phyloP scores from a whole-genome alignment of 169 alveolate genomes.

The Eimeria maxima region DNA sequence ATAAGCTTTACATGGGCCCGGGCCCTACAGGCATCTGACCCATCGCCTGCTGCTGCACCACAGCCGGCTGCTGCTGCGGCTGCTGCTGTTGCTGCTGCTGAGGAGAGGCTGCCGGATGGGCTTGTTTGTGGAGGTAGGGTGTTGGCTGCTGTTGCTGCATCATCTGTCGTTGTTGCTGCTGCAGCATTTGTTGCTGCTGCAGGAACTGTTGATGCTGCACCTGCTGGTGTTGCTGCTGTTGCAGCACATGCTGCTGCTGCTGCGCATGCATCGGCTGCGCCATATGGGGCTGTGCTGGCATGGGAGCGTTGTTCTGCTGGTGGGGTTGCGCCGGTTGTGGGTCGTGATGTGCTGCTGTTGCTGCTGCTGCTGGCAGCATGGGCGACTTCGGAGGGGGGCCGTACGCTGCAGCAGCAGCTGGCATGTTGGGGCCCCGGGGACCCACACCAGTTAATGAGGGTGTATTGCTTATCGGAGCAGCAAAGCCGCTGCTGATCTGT shows the following conservation, averaged over 20 bases:
- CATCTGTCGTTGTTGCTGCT: constrained; percentile 17
- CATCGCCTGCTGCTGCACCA: not conserved
- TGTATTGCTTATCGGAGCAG: not conserved
- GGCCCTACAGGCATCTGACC: constrained; percentile 59
- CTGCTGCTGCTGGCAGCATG: constrained; percentile 5
- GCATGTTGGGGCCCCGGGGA: not conserved
- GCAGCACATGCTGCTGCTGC: constrained; percentile 14
- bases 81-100: constrained; percentile 13
- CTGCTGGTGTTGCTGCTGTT: constrained; percentile 70
- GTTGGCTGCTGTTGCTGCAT: constrained; percentile 40
- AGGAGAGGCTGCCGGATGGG: not conserved
- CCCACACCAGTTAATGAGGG: constrained; percentile 15
- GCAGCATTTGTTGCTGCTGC: constrained; percentile 19
- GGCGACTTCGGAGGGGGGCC: constrained; percentile 52
- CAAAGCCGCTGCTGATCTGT: not conserved
- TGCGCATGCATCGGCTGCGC: not conserved
- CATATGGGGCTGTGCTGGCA: not conserved
- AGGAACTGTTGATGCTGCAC: constrained; percentile 43
- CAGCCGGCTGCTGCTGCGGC: too few relatives aligned
- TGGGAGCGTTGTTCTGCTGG: not conserved
- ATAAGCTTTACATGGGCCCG: not conserved
- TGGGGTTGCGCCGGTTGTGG: not conserved
- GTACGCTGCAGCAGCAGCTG: constrained; percentile 58
- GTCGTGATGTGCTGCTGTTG: constrained; percentile 14
- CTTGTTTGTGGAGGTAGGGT: not conserved